Evolutionary conservation across 768 basidiomycete species (phyloP).

Genomic region (Phylloporus rhodoxanthus): DNA sequence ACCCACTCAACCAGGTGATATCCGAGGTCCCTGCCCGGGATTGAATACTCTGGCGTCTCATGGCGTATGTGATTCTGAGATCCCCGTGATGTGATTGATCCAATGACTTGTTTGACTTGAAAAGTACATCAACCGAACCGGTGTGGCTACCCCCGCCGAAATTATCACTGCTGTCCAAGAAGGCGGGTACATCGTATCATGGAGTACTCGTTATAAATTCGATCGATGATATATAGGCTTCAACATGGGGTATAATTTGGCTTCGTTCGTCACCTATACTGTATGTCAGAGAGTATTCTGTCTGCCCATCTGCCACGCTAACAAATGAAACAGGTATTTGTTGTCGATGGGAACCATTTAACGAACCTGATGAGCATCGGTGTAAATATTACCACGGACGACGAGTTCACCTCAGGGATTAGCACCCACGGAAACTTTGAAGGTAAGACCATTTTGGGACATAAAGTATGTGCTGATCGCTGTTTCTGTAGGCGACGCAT

Average conservation of each 20-base stretch:
- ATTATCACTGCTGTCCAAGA: conserved; percentile 22
- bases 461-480: background rate
- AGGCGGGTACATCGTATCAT: conserved; percentile 2
- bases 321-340: conserved; percentile 15
- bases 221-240: conserved; percentile 10
- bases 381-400: conserved; percentile 13
- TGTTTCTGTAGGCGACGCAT: conserved; percentile 13
- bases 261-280: conserved; percentile 16
- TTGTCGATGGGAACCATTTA: conserved; percentile 25
- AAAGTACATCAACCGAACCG: conserved; percentile 16
- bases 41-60: conserved; percentile 25
- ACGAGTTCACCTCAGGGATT: conserved; percentile 12
- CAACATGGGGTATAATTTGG: conserved; percentile 21
- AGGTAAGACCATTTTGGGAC: conserved; percentile 2
- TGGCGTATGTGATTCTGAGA: conserved; percentile 11
- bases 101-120: background rate
- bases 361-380: conserved; percentile 26
- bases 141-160: conserved; percentile 20
- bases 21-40: conserved; percentile 24
- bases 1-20: conserved; percentile 11
- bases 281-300: conserved; percentile 3
- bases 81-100: background rate
- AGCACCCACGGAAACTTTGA: conserved; percentile 22
- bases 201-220: background rate
- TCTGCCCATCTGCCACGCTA: background rate